A percentile compares a stretch with the other conserved stretches of the same genome.
Conservation (phyloP, 2,329 filamentous ascomycete genomes). For the Cercospora canescens region DNA sequence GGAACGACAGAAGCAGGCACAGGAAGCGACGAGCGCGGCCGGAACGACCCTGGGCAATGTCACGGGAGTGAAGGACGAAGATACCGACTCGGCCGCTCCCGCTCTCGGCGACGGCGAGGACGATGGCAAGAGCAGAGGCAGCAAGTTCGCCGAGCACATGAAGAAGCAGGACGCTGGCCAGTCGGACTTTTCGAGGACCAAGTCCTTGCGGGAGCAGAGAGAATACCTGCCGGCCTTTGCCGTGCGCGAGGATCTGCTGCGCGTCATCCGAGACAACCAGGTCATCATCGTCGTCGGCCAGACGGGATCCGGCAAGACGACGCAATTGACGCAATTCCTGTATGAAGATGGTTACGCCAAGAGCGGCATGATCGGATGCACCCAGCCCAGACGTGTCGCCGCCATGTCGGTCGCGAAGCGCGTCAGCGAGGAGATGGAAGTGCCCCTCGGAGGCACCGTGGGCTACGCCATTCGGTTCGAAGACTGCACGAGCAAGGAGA, state of each 20-base stretch:
- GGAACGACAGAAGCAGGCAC: conserved; percentile 89
- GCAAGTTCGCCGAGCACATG: conserved; percentile 87
- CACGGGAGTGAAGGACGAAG: conserved; percentile 92
- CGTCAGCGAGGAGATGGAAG: conserved; percentile 98
- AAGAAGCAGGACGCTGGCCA: conserved; percentile 80
- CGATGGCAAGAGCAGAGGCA: conserved; percentile 59
- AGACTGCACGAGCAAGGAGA: conserved; percentile 94
- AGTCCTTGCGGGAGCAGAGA: conserved; percentile 84
- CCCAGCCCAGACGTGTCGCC: conserved; percentile 91
- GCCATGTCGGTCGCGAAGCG: conserved; percentile 99
- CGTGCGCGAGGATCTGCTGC: conserved; percentile 86
- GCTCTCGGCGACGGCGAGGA: conserved; percentile 62
- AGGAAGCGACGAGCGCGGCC: conserved; percentile 89
- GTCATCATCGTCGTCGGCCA: conserved; percentile 96
- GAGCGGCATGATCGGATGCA: conserved; percentile 89
- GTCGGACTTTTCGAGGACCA: conserved; percentile 90
- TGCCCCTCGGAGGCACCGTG: conserved; percentile 80
- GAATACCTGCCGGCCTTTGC: conserved; percentile 95
- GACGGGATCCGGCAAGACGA: conserved; percentile 96
- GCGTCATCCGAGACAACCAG: conserved; percentile 94
- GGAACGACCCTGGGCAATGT: conserved; percentile 92
- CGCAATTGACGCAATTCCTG: conserved; percentile 93
- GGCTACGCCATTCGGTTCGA: conserved; percentile 98
- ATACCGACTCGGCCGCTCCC: conserved; percentile 80
- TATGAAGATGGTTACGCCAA: conserved; percentile 93